Percentiles rank a stretch among this genome's conserved stretches.
These are phyloP conservation scores for Ramalina intermedia DNA, from an alignment of 495 filamentous ascomycete genomes.

Conservation along the genomic window DNA sequence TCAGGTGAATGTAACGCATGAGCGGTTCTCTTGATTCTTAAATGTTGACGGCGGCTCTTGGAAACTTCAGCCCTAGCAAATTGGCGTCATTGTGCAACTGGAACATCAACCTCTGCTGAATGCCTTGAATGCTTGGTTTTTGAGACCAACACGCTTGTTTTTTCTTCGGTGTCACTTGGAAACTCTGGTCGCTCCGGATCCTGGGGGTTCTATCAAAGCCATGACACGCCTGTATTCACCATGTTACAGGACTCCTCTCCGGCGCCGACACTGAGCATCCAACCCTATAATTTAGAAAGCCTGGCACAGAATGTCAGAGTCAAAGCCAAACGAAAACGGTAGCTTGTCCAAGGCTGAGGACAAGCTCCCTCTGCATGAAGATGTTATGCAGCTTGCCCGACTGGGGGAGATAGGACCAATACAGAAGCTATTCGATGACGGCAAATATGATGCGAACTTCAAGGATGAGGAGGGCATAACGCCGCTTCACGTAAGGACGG, in stretches of 20 bases:
- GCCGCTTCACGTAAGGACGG: conserved; percentile 62
- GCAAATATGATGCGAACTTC: conserved; percentile 67
- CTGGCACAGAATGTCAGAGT: background rate
- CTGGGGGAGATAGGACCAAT: conserved; percentile 75
- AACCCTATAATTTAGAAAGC: too few relatives aligned
- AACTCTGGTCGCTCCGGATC: too few relatives aligned
- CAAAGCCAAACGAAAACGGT: background rate
- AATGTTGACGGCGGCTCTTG: background rate
- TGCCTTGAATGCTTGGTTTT: too few relatives aligned
- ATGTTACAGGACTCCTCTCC: too few relatives aligned
- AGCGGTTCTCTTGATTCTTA: background rate
- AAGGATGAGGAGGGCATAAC: conserved; percentile 86
- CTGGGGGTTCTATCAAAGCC: background rate
- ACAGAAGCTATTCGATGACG: conserved; percentile 72
- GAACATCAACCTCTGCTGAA: too few relatives aligned
- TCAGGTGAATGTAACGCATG: background rate
- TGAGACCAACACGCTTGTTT: too few relatives aligned
- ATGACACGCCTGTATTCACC: too few relatives aligned
- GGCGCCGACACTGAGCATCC: too few relatives aligned
- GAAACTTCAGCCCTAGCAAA: conserved; percentile 12
- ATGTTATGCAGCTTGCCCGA: conserved; percentile 91
- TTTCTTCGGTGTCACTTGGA: too few relatives aligned
- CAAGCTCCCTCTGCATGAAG: conserved; percentile 50
- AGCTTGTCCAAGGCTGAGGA: conserved; percentile 14
- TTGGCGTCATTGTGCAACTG: conserved; percentile 15